Evolutionary conservation across 1,139 yeast species (phyloP).

Genomic region (Kluyveromyces sp.): DNA sequence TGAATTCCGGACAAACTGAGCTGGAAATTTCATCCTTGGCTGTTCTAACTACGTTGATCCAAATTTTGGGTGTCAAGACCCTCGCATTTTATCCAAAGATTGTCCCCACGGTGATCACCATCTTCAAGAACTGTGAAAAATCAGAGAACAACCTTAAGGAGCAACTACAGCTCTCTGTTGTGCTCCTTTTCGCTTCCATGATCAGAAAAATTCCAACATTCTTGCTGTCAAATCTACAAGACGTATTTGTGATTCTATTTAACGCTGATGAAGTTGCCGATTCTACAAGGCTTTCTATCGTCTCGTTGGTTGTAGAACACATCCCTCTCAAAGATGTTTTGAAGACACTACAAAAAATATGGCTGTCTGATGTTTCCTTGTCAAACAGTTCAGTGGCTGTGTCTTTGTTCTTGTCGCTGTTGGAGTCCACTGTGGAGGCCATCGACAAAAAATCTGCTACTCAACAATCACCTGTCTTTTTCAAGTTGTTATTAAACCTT

Average conservation of each 20-base stretch:
- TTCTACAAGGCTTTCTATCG: slow-evolving; percentile 56
- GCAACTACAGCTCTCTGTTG: slow-evolving; percentile 54
- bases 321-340: slow-evolving; percentile 61
- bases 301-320: slow-evolving; percentile 58
- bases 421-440: slow-evolving; percentile 58
- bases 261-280: slow-evolving; percentile 51
- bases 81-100: slow-evolving; percentile 82
- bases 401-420: slow-evolving; percentile 60
- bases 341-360: slow-evolving; percentile 52
- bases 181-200: slow-evolving; percentile 67
- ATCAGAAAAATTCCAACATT: slow-evolving; percentile 84
- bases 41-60: slow-evolving; percentile 62
- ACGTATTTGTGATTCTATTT: slow-evolving; percentile 53
- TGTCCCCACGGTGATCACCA: slow-evolving; percentile 62
- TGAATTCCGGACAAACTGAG: slow-evolving; percentile 47
- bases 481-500: slow-evolving; percentile 62
- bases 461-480: slow-evolving; percentile 59
- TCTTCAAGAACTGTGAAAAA: slow-evolving; percentile 43
- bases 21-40: slow-evolving; percentile 69
- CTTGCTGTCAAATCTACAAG: slow-evolving; percentile 60
- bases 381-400: slow-evolving; percentile 43
- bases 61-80: slow-evolving; percentile 74
- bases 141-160: slow-evolving; percentile 28
- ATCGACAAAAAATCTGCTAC: slow-evolving; percentile 72
- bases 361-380: slow-evolving; percentile 47